Percentiles rank a stretch among this genome's conserved stretches.
phyloP scores from a whole-genome alignment of 2,329 filamentous ascomycete genomes.

The Emydomyces testavorans region DNA sequence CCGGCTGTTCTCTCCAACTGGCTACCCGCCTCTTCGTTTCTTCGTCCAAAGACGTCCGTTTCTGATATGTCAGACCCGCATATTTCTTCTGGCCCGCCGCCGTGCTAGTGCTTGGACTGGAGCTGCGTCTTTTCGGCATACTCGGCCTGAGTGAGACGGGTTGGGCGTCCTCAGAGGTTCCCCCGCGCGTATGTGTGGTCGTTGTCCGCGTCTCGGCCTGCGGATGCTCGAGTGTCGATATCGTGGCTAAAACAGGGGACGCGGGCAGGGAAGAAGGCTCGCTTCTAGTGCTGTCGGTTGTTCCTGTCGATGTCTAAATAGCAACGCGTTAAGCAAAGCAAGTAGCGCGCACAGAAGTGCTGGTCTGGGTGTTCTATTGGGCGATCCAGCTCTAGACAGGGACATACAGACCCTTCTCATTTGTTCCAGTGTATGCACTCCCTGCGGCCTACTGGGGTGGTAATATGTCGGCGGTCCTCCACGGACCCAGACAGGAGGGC shows the following conservation, averaged over 20 bases:
- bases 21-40: conserved; percentile 27
- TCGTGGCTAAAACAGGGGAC: background rate
- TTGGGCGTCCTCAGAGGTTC: background rate
- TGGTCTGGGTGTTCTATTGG: background rate
- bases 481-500: conserved; percentile 16
- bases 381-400: background rate
- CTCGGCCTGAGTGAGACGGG: background rate
- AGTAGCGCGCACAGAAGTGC: too few relatives aligned
- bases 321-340: background rate
- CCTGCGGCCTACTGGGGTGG: conserved; percentile 5
- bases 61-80: conserved; percentile 34
- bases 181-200: background rate
- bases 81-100: conserved; percentile 17
- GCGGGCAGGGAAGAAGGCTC: background rate
- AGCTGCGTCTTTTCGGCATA: background rate
- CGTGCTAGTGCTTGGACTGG: conserved; percentile 9
- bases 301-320: background rate
- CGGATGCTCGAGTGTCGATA: conserved; percentile 21
- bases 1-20: conserved; percentile 37
- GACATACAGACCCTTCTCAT: conserved; percentile 12
- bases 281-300: background rate
- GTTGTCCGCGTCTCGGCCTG: conserved; percentile 6
- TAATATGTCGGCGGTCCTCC: conserved; percentile 17
- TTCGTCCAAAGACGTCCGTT: conserved; percentile 33
- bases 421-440: background rate